Conservation (phyloP, 202 grass and related monocot species). For the Dendrocalamus latiflorus region DNA sequence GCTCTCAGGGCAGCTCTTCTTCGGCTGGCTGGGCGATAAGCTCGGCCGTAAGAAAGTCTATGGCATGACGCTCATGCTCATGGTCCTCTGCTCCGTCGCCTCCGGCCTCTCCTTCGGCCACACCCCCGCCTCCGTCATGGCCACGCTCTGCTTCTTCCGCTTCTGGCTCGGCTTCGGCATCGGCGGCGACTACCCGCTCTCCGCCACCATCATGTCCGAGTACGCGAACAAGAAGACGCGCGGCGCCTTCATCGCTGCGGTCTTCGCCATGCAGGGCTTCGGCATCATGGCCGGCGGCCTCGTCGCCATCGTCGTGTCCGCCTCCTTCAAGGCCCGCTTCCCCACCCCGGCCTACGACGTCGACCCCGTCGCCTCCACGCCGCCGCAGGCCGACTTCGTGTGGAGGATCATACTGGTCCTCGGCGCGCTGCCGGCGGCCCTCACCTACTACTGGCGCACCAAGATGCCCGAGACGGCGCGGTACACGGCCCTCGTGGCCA, state of each 20-base stretch:
- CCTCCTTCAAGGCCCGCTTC: constrained; percentile 39
- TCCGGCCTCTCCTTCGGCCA: constrained; percentile 64
- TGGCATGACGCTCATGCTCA: constrained; percentile 70
- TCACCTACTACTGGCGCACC: constrained; percentile 59
- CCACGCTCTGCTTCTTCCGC: constrained; percentile 74
- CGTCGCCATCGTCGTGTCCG: constrained; percentile 50
- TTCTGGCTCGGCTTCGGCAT: constrained; percentile 93
- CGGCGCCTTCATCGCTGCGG: constrained; percentile 68
- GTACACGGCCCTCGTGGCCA: constrained; percentile 64
- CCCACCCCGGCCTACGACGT: constrained; percentile 35
- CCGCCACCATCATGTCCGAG: constrained; percentile 86
- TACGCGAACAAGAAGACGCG: constrained; percentile 77
- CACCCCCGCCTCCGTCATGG: constrained; percentile 37
- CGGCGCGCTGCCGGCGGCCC: constrained; percentile 51
- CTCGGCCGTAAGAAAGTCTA: constrained; percentile 67
- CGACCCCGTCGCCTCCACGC: constrained; percentile 39
- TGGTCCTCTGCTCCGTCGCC: constrained; percentile 61
- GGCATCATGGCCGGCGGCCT: constrained; percentile 65
- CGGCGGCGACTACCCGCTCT: constrained; percentile 63
- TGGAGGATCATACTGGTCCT: constrained; percentile 68
- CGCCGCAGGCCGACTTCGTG: constrained; percentile 43
- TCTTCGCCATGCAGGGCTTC: constrained; percentile 84
- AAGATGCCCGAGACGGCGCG: constrained; percentile 82
- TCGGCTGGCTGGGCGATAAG: constrained; percentile 85
- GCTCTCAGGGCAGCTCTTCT: constrained; percentile 67